Percentiles rank a stretch among this genome's conserved stretches.
These are phyloP conservation scores for Sodiomyces alkalinus DNA, from an alignment of 2,329 filamentous ascomycete genomes.

Conservation along the genomic window DNA sequence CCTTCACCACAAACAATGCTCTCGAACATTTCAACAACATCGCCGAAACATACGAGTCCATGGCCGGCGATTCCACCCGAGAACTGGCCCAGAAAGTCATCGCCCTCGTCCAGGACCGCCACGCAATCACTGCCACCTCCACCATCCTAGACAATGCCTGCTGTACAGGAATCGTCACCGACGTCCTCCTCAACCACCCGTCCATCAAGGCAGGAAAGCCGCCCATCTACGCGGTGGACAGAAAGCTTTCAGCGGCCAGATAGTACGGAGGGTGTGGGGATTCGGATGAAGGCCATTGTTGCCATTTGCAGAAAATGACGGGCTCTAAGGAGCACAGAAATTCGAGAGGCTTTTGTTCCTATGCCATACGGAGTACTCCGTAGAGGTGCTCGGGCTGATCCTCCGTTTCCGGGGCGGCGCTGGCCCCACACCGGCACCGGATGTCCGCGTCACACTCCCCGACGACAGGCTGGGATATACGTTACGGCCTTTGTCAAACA, in stretches of 20 bases:
- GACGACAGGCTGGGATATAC: too few relatives aligned
- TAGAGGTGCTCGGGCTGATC: too few relatives aligned
- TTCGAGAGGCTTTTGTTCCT: too few relatives aligned
- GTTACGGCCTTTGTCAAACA: too few relatives aligned
- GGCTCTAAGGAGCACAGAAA: too few relatives aligned
- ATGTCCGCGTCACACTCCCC: too few relatives aligned
- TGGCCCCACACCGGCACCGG: too few relatives aligned
- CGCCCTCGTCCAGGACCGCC: slow-evolving; percentile 31
- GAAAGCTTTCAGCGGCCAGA: too few relatives aligned
- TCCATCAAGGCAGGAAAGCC: slow-evolving; percentile 3
- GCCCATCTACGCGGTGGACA: slow-evolving; percentile 9
- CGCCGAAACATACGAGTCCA: slow-evolving; percentile 8
- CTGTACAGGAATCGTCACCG: slow-evolving; percentile 12
- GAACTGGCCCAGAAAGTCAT: slow-evolving; percentile 8
- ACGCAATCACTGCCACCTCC: slow-evolving; percentile 22
- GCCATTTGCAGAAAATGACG: slow-evolving; percentile 4
- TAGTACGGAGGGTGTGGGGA: slow-evolving; percentile 1
- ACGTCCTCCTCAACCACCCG: slow-evolving; percentile 5
- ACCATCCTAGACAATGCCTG: slow-evolving; percentile 16
- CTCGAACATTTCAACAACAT: slow-evolving; percentile 4
- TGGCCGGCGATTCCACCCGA: slow-evolving; percentile 8
- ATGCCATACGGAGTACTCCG: too few relatives aligned
- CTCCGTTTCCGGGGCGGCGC: too few relatives aligned
- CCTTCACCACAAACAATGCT: background rate
- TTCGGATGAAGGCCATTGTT: slow-evolving; percentile 5